phyloP scores from a whole-genome alignment of 768 basidiomycete species.

The Boletus coccyginus region DNA sequence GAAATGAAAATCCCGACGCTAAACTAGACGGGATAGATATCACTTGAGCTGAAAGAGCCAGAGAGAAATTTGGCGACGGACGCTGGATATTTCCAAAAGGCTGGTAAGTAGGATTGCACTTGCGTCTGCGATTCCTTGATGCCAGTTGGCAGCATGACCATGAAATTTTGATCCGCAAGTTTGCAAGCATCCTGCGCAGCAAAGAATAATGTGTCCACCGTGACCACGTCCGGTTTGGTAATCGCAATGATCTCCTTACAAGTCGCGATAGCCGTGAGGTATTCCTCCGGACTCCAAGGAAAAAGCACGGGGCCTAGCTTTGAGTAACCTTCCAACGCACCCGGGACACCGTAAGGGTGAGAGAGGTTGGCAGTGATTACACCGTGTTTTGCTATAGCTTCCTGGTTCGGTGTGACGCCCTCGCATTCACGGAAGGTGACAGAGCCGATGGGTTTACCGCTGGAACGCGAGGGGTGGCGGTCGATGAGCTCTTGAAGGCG shows the following conservation, averaged over 20 bases:
- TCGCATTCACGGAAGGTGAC: slow-evolving; percentile 4
- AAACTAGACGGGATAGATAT: not conserved
- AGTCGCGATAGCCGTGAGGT: not conserved
- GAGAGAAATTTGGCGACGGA: not conserved
- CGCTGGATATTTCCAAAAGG: slow-evolving; percentile 7
- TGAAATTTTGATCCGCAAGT: not conserved
- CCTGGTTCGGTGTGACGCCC: not conserved
- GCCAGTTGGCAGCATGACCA: not conserved
- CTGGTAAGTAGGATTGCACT: not conserved
- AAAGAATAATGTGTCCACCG: not conserved
- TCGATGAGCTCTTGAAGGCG: slow-evolving; percentile 5
- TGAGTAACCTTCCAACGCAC: slow-evolving; percentile 3
- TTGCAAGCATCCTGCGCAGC: slow-evolving; percentile 4
- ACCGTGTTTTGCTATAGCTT: not conserved
- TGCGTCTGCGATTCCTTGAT: not conserved
- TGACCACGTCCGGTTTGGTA: not conserved
- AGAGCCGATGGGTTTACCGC: not conserved
- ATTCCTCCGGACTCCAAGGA: slow-evolving; percentile 8
- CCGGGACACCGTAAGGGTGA: slow-evolving; percentile 1
- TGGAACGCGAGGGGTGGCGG: not conserved
- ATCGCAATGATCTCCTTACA: slow-evolving; percentile 1
- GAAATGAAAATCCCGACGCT: slow-evolving; percentile 8
- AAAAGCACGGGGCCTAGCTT: not conserved
- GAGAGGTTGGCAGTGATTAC: not conserved
- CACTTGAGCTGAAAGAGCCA: not conserved